Conservation (phyloP, 768 basidiomycete genomes). For the Suillus cothurnatus region DNA sequence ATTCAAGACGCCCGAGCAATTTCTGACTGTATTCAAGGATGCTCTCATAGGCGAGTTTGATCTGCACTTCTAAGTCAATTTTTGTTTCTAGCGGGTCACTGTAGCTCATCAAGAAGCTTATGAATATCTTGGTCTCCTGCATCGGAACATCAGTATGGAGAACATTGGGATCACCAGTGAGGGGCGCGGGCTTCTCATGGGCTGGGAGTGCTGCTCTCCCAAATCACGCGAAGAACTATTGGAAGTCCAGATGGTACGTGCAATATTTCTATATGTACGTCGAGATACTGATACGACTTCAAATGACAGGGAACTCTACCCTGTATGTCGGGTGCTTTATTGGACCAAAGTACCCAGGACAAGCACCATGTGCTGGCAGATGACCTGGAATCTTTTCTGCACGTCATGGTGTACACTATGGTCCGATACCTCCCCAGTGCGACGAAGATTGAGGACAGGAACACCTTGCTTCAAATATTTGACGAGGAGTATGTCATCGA, state of each 20-base stretch:
- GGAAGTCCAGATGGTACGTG: background rate
- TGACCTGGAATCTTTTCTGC: slow-evolving; percentile 13
- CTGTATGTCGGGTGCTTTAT: slow-evolving; percentile 25
- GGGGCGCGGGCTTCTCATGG: slow-evolving; percentile 21
- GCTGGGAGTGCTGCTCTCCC: slow-evolving; percentile 23
- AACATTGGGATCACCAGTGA: slow-evolving; percentile 24
- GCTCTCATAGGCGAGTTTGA: slow-evolving; percentile 1
- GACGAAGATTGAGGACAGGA: background rate
- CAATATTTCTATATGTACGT: background rate
- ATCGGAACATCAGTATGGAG: slow-evolving; percentile 27
- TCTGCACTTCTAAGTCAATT: background rate
- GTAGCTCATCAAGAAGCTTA: slow-evolving; percentile 24
- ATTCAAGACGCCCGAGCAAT: background rate
- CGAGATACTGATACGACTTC: background rate
- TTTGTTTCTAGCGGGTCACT: background rate
- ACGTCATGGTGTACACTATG: slow-evolving; percentile 16
- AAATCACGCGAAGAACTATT: background rate
- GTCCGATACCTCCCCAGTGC: slow-evolving; percentile 18
- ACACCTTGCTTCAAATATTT: background rate
- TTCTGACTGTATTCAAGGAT: background rate
- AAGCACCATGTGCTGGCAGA: slow-evolving; percentile 11
- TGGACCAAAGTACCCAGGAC: background rate
- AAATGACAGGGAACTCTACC: slow-evolving; percentile 8
- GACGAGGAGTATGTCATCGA: background rate
- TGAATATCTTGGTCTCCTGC: slow-evolving; percentile 15